These are phyloP conservation scores for Pisolithus microcarpus DNA, from an alignment of 768 basidiomycete species.

Conservation along the genomic window DNA sequence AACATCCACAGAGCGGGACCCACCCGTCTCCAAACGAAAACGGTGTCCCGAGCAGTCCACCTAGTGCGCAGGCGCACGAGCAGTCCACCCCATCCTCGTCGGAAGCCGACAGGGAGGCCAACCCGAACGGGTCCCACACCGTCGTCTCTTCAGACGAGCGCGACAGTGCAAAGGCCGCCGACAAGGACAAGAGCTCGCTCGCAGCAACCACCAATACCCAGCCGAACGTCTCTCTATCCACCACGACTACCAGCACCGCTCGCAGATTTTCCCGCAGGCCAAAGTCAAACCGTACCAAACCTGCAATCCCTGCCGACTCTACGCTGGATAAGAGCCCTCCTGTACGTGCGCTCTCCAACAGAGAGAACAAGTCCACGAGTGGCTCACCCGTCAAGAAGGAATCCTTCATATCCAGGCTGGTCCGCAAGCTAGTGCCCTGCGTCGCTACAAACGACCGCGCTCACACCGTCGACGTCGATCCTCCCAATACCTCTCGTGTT, in stretches of 20 bases:
- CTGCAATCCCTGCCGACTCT: conserved; percentile 11
- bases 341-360: conserved; percentile 28
- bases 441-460: conserved; percentile 43
- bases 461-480: conserved; percentile 40
- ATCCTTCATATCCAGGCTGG: conserved; percentile 53
- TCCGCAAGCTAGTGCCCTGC: conserved; percentile 62
- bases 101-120: conserved; percentile 32
- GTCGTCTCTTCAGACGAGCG: conserved; percentile 28
- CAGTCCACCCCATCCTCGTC: conserved; percentile 24
- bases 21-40: conserved; percentile 22
- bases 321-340: conserved; percentile 23
- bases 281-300: conserved; percentile 14
- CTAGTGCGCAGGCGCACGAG: conserved; percentile 23
- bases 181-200: conserved; percentile 42
- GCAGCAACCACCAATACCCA: conserved; percentile 38
- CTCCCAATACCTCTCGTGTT: conserved; percentile 15
- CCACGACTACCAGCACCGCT: conserved; percentile 15
- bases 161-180: conserved; percentile 26
- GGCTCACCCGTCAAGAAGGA: conserved; percentile 36
- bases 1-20: conserved; percentile 1
- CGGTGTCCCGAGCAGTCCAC: conserved; percentile 14
- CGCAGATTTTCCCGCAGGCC: conserved; percentile 27
- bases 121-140: conserved; percentile 28
- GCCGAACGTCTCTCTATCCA: conserved; percentile 27
- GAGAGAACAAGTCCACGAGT: conserved; percentile 27